These are phyloP conservation scores for Aspergillus ochraceoroseus DNA, from an alignment of 2,329 filamentous ascomycete genomes.

Conservation along the genomic window DNA sequence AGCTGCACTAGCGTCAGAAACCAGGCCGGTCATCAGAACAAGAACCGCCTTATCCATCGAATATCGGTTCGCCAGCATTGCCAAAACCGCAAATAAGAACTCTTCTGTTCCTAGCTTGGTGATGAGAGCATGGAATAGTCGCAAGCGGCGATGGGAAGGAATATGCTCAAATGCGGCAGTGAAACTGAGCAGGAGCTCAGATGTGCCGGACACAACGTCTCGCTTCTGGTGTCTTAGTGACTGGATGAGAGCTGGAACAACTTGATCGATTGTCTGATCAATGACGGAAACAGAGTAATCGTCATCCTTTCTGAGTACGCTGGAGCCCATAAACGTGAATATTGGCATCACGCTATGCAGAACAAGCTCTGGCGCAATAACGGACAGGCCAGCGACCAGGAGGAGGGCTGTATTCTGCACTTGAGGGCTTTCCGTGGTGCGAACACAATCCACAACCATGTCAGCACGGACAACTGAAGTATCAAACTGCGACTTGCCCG, in stretches of 20 bases:
- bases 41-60: slow-evolving; percentile 68
- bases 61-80: slow-evolving; percentile 88
- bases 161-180: slow-evolving; percentile 96
- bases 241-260: slow-evolving; percentile 84
- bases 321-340: slow-evolving; percentile 96
- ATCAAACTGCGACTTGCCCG: slow-evolving; percentile 56
- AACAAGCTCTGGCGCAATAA: slow-evolving; percentile 82
- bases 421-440: slow-evolving; percentile 83
- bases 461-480: slow-evolving; percentile 78
- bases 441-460: slow-evolving; percentile 86
- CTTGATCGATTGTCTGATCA: slow-evolving; percentile 85
- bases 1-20: slow-evolving; percentile 66
- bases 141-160: slow-evolving; percentile 74
- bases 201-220: slow-evolving; percentile 72
- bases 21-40: slow-evolving; percentile 69
- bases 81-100: slow-evolving; percentile 79
- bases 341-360: slow-evolving; percentile 98
- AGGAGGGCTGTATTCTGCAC: slow-evolving; percentile 90
- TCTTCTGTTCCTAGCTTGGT: slow-evolving; percentile 80
- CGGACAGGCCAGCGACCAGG: slow-evolving; percentile 78
- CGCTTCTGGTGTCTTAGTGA: slow-evolving; percentile 75
- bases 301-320: slow-evolving; percentile 84
- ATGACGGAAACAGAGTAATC: slow-evolving; percentile 97
- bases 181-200: slow-evolving; percentile 90
- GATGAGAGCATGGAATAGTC: slow-evolving; percentile 77